Percentiles rank a stretch among this genome's conserved stretches.
Conservation (phyloP, 2,329 filamentous ascomycete genomes). For the Penicillium sp. region DNA sequence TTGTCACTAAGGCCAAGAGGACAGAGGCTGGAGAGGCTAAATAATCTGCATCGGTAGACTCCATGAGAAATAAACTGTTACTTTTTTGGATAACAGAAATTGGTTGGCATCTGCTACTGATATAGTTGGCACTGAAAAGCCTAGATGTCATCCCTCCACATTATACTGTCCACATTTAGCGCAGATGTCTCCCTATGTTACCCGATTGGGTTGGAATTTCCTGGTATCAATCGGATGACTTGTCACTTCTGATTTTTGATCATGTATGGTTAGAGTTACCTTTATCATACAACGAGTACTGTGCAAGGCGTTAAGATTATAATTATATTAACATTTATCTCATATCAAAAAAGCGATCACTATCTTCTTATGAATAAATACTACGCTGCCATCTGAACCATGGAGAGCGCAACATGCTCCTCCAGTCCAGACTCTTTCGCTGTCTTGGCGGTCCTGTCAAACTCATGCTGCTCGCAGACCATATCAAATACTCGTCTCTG, state of each 20-base stretch:
- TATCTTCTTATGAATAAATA: not conserved
- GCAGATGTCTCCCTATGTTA: slow-evolving; percentile 11
- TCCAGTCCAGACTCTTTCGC: slow-evolving; percentile 7
- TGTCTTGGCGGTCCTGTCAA: slow-evolving; percentile 29
- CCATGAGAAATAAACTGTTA: slow-evolving; percentile 7
- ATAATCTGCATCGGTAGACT: slow-evolving; percentile 15
- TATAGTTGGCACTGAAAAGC: slow-evolving; percentile 17
- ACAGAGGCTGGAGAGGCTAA: slow-evolving; percentile 12
- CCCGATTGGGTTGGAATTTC: slow-evolving; percentile 30
- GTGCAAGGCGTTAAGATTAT: not conserved
- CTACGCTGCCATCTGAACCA: slow-evolving; percentile 20
- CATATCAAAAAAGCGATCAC: not conserved
- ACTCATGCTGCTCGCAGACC: slow-evolving; percentile 45
- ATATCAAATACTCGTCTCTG: slow-evolving; percentile 50
- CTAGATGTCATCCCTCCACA: slow-evolving; percentile 14
- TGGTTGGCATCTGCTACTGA: slow-evolving; percentile 5
- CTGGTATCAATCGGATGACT: slow-evolving; percentile 7
- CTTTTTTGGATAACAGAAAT: not conserved
- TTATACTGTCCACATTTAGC: slow-evolving; percentile 13
- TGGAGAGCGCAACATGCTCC: not conserved
- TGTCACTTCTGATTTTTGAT: not conserved
- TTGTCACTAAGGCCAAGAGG: slow-evolving; percentile 16
- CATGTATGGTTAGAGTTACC: not conserved
- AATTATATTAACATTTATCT: not conserved
- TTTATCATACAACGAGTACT: not conserved